Base-by-base conservation (phyloP, 208 protist species). In the Angomonas desouzai region DNA sequence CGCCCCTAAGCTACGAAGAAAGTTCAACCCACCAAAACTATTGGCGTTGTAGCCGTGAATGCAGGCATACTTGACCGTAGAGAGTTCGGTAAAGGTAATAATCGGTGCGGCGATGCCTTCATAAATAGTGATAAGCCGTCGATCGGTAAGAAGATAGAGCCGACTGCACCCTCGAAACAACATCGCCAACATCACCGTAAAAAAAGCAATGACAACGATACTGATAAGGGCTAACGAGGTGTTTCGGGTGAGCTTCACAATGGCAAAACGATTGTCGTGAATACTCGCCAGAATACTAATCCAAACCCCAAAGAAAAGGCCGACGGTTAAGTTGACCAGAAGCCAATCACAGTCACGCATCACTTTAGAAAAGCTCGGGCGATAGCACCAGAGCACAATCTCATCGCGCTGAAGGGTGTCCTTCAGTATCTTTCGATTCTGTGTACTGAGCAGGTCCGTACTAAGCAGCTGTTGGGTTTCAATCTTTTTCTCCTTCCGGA, bases 331-430 rank as follows among this genome's bases (percentile, higher is more conserved):
- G 45, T 74, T 69, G 13, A 77, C 1, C 36, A 84, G 57, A 6
- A 87, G 71, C 81, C 81, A 87, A 28, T 75, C 57, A 66, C 75
- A 70, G 47, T 81, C 66, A n/a, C 66, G 66, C 48, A 81, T 49
- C 11, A 87, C 65, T 3, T 60, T 59, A 16, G 56, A 73, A 29
- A 77, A 33, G 22, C 62, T 58, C 28, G 81, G 81, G 36, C 77
- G 73, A 43, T 67, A 66, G 49, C 66, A 82, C 81, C 81, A 87
- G 25, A 71, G 60, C 43, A 84, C 66, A 62, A 71, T 68, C 64
- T 87, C 81, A 32, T 84, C 81, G 11, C 61, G 63, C 9, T 32
- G 53, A 0, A 87, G 64, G 25, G 62, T 77, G 11, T 70, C 53
- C 30, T 70, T 68, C 1, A 87, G 53, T 1, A 69, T 58, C 28